Evolutionary conservation across 352 stramenopile genomes (phyloP), one percentile per base, ranked within the genome.

Genomic region (Elongisporangium senticosum): DNA sequence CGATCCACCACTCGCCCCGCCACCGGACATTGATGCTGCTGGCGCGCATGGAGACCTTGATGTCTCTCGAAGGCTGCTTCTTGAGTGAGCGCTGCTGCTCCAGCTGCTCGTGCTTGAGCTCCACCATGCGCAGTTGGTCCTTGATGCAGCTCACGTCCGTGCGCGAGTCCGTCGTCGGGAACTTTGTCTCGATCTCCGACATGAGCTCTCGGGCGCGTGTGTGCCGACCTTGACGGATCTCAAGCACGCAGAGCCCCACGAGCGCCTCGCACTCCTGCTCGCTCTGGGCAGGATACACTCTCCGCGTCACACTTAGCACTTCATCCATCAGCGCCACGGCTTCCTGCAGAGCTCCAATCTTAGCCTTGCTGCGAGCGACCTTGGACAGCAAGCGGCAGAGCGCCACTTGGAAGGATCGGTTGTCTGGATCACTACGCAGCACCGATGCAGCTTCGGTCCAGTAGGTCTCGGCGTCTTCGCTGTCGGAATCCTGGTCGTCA

Each of bases 181-280:
- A 55, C 3, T 2, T 26, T 26, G 64, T 24, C 40, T 84, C 72
- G 15, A 87, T 77, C 48, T 81, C 69, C 22, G 65, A 43, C 60
- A 87, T 75, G 22, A 80, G 48, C 49, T 67, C 33, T 2, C 55
- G 48, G 3, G 79, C 79, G 21, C 71, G 50, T 0, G 47, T 59
- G 14, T 71, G 53, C 48, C 80, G 71, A 5, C 68, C 64, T 23
- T 74, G 59, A 53, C 72, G 77, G n/a, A 89, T 68, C 19, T 79
- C 61, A 7, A 89, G 64, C 37, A 89, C 73, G 21, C 77, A 89
- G 23, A 84, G 63, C 7, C 73, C 77, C 8, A 87, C 65, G 11
- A 89, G 69, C 23, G 74, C 58, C n/a, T 77, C 67, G 52, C 71
- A 73, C 58, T 84, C 63, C 49, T 65, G 53, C 28, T 78, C 71